Evolutionary conservation across 352 stramenopile species (phyloP), one percentile per base, ranked within the genome.

Genomic region (Blastocystis sp.): DNA sequence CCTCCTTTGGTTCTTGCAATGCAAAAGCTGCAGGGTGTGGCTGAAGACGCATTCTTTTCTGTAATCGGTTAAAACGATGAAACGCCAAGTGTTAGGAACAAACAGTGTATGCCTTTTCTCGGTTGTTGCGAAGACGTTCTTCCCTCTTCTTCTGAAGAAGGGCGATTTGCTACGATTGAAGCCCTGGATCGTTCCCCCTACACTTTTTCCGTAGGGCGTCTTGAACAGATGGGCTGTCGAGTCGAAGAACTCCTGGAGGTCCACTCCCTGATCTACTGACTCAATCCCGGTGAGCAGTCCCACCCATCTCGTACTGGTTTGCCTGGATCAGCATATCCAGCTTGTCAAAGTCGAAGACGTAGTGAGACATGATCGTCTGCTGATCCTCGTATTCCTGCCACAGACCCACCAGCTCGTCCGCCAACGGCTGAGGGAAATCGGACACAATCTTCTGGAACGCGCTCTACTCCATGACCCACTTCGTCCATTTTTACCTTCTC

Each of bases 251-350:
- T 84, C 74, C 54, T 84, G 74, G 19, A 84, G 45, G 54, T 84
- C 57, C n/a, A 54, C 34, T 52, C 52, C 48, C 45, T 84, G 74
- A 69, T 84, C 74, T 84, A 52, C 7, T 9, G 28, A n/a, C 7
- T 64, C 14, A 45, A 1, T 24, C 17, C 1, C 34, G 2, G 24
- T 6, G 43, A 3, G 9, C 17, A 68, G 21, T 48, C 54, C 57
- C 92, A 95, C 92, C 93, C 48, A 90, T 90, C 79, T 97, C 94
- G 89, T 97, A 97, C 68, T 97, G 93, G 70, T 96, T 91, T 10
- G 94, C 94, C 89, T 97, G 94, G 69, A 97, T 89, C 63, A 97
- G 96, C 94, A 97, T 97, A 90, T 97, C 94, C 78, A 97, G 95
- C 90, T 97, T 97, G 90, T 97, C 94, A 90, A 97, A 95, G 89